Conservation (phyloP, 2,329 filamentous ascomycete genomes). For the Fonsecaea nubica region DNA sequence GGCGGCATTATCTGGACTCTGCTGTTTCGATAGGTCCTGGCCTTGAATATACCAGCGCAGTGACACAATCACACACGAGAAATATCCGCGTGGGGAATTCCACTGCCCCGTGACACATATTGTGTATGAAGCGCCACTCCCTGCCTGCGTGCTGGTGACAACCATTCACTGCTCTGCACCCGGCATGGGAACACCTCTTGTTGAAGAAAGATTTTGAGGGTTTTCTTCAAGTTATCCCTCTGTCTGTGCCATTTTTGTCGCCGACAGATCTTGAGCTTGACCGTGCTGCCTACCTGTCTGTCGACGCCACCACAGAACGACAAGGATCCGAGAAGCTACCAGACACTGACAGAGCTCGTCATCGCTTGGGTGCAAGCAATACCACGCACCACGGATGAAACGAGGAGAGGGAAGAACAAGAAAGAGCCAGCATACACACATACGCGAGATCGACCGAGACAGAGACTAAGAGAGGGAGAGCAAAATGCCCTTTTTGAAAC, state of each 20-base stretch:
- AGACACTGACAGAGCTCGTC: background rate
- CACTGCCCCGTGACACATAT: background rate
- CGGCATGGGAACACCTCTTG: background rate
- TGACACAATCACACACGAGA: background rate
- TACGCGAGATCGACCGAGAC: too few relatives aligned
- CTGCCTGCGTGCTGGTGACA: background rate
- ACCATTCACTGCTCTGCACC: background rate
- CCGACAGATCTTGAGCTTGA: background rate
- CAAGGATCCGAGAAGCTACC: background rate
- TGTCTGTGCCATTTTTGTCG: background rate
- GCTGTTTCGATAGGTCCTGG: conserved; percentile 15
- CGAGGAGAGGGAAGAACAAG: too few relatives aligned
- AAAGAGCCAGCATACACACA: too few relatives aligned
- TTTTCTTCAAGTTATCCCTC: background rate
- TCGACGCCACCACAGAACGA: background rate
- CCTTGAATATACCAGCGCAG: background rate
- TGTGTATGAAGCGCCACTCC: background rate
- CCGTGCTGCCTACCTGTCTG: background rate
- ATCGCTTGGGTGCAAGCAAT: background rate
- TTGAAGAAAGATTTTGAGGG: background rate
- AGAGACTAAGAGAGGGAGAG: too few relatives aligned
- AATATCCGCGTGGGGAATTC: background rate
- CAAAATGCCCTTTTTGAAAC: conserved; percentile 3
- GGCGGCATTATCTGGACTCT: conserved; percentile 52
- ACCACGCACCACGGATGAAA: too few relatives aligned